Evolutionary conservation across 306 rosid genomes (phyloP).

Genomic region (Quercus berberidifolia): DNA sequence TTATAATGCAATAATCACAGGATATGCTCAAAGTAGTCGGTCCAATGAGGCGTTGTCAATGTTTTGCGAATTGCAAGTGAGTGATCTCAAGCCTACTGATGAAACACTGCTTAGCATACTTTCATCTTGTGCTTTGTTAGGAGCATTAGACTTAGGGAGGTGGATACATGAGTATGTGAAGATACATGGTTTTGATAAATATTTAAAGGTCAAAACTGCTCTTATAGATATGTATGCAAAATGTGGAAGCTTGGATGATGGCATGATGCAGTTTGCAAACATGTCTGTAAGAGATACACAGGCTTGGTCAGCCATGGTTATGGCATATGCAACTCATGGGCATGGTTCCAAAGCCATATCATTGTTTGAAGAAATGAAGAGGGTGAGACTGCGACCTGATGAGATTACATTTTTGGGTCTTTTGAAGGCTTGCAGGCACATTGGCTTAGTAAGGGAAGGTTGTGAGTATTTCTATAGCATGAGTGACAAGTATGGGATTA

Average conservation of each 20-base stretch:
- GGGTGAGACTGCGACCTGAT: conserved; percentile 53
- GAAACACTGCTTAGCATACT: conserved; percentile 74
- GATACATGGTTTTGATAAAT: conserved; percentile 58
- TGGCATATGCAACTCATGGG: conserved; percentile 80
- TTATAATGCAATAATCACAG: conserved; percentile 59
- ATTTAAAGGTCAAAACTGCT: conserved; percentile 76
- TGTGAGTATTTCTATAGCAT: conserved; percentile 50
- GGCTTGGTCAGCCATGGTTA: conserved; percentile 78
- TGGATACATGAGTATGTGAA: conserved; percentile 84
- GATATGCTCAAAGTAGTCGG: conserved; percentile 55
- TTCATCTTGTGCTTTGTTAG: conserved; percentile 65
- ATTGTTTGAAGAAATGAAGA: conserved; percentile 68
- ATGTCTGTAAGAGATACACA: conserved; percentile 70
- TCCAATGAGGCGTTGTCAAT: conserved; percentile 76
- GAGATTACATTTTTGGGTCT: conserved; percentile 72
- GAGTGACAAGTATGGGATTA: conserved; percentile 23
- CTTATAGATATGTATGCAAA: conserved; percentile 82
- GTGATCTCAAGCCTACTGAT: conserved; percentile 54
- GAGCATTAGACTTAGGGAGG: conserved; percentile 68
- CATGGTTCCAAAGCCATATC: conserved; percentile 50
- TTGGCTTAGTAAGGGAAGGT: conserved; percentile 71
- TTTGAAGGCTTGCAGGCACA: conserved; percentile 73
- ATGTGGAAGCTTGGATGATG: conserved; percentile 76
- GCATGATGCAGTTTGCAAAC: conserved; percentile 46
- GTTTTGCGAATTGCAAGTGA: conserved; percentile 67